Evolutionary conservation across 352 stramenopile species (phyloP).

Genomic region (Pseudoperonospora humuli): DNA sequence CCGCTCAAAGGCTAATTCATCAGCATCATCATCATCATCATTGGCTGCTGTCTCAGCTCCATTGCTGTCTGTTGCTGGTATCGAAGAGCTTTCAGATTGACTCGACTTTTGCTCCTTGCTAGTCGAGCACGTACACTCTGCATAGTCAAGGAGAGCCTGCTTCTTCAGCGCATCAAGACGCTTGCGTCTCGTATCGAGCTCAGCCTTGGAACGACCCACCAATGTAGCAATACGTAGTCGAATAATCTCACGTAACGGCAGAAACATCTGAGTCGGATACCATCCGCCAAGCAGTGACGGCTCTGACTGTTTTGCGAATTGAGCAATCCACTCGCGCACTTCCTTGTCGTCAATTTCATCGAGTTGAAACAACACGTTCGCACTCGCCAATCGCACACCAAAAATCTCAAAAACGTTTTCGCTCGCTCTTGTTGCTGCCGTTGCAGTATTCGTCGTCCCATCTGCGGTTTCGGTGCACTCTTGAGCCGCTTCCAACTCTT

Average conservation of each 20-base stretch:
- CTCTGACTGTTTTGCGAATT: conserved; percentile 35
- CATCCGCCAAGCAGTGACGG: conserved; percentile 63
- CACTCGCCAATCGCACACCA: conserved; percentile 56
- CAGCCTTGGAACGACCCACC: conserved; percentile 57
- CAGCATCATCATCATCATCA: conserved; percentile 23
- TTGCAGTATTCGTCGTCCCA: conserved; percentile 1
- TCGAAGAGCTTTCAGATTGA: not conserved
- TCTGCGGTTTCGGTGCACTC: conserved; percentile 24
- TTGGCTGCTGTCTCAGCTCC: conserved; percentile 14
- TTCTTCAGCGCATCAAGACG: conserved; percentile 71
- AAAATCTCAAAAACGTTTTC: conserved; percentile 61
- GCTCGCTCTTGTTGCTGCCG: conserved; percentile 1
- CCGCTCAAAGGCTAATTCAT: conserved; percentile 35
- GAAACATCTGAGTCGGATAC: conserved; percentile 77
- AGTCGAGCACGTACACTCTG: conserved; percentile 24
- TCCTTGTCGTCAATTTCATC: conserved; percentile 68
- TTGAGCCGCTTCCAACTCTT: conserved; percentile 19
- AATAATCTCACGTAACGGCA: conserved; percentile 70
- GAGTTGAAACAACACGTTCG: conserved; percentile 68
- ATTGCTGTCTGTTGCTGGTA: conserved; percentile 5
- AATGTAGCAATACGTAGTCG: conserved; percentile 62
- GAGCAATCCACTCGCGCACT: conserved; percentile 40
- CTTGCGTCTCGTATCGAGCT: conserved; percentile 56
- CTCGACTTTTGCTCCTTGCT: conserved; percentile 18
- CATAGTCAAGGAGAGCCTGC: conserved; percentile 51